Evolutionary conservation across 257 asterid species (phyloP), one percentile per base, ranked within the genome.

Genomic region (Plectranthus barbatus): DNA sequence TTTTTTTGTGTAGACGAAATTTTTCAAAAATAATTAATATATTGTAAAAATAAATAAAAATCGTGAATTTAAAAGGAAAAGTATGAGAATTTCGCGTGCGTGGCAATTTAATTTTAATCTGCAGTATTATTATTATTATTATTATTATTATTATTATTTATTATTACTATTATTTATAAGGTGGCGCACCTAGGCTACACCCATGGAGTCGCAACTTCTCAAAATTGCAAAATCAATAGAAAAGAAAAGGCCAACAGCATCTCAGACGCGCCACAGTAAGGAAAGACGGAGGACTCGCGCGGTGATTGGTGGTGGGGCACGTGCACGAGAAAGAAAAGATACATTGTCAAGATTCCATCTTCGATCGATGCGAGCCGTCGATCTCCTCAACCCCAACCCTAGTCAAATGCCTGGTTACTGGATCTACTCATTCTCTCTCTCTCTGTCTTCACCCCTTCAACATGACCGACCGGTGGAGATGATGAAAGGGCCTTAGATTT

Each of bases 261-360:
- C 41, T 0, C 15, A 11, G 4, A 55, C 67, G 17, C 71, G 23
- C 74, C 62, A 2, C 70, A 47, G 66, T 0, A 6, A 3, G 6
- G 21, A 64, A 4, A 0, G 1, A 3, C 0, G 0, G 0, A 0
- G 62, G 62, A 73, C 67, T 55, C 74, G 71, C 72, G 51, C 18
- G 3, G 23, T 4, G 9, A 5, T 26, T 48, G 52, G 31, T 5
- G 31, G 31, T 1, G 31, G 2, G 31, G 31, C 31, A 1, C 31
- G 31, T 5, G 5, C 31, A 26, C 5, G 31, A 5, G 5, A 26
- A 2, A 1, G 31, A 1, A 1, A 5, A 26, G 31, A 45, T 76
- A 73, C 62, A 81, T 75, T 84, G 79, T 66, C 74, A 63, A 57
- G 77, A 74, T 78, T 58, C 74, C 63, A 18, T 33, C 59, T 34